Evolutionary conservation across 1,284 basidiomycete genomes (phyloP), one percentile per base, ranked within the genome.

Genomic region (Sparassis latifolia): DNA sequence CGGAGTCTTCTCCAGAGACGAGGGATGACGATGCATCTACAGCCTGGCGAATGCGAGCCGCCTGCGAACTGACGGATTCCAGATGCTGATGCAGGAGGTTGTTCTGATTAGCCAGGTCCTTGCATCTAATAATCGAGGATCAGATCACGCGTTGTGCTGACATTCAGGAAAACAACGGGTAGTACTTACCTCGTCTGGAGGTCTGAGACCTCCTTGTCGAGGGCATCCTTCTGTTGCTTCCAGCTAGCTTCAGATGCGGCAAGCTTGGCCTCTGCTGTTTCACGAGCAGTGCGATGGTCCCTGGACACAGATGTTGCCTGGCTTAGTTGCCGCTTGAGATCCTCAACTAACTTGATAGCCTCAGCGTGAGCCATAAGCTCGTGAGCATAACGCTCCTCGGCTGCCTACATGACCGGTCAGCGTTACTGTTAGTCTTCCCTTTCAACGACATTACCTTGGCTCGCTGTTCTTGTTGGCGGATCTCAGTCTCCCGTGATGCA

Each of bases 341-440:
- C 70, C 20, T 85, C 79, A 20, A 90, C 75, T 5, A 73, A 60
- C 68, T 90, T 90, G 72, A 93, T 84, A 2, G 87, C 78, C 45
- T 92, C 85, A 0, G 90, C 91, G 65, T 94, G 92, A 1, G 86
- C 75, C 30, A 93, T 68, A n/a, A 93, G 78, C 62, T 92, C 89
- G 40, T 83, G 76, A 20, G 84, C 78, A 59, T 92, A 93, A 51
- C 86, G 82, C 50, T 87, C 83, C 64, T 94, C 89, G 1, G 89
- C 89, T 56, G 84, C 79, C 80, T 89, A 50, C 6, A 10, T n/a
- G 4, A 20, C 12, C 20, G 9, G 29, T 31, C 10, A 57, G 46
- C 27, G 33, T 20, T 32, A 42, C 27, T 3, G 42, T 9, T 32
- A 9, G 12, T 3, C 6, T 1, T 37, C 10, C 48, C n/a, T 41